phyloP scores from a whole-genome alignment of 169 alveolate species.

The Eimeria brunetti region DNA sequence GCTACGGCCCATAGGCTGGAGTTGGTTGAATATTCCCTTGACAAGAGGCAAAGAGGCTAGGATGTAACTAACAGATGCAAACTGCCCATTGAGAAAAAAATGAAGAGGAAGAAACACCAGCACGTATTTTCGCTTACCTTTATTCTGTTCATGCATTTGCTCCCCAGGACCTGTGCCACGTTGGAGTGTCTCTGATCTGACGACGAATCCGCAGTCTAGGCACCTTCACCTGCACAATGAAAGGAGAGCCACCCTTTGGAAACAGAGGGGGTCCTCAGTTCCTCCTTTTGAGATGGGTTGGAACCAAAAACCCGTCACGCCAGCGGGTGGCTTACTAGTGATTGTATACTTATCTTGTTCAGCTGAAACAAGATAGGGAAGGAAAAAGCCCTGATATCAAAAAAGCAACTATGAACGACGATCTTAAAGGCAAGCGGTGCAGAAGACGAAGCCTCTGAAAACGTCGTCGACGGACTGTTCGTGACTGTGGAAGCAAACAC shows the following conservation, averaged over 20 bases:
- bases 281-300: neutral
- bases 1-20: neutral
- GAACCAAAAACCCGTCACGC: neutral
- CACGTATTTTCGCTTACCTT: neutral
- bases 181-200: neutral
- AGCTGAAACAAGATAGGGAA: neutral
- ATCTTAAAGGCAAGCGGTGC: neutral
- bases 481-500: neutral
- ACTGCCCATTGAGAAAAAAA: neutral
- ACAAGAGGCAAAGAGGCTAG: neutral
- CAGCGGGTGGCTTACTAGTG: neutral
- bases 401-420: neutral
- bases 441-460: neutral
- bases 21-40: neutral
- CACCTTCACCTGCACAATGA: neutral
- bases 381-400: neutral
- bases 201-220: neutral
- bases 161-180: neutral
- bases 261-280: neutral
- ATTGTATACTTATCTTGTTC: neutral
- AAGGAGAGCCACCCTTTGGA: neutral
- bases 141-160: neutral
- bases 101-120: neutral
- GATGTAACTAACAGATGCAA: neutral
- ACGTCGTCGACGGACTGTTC: neutral